Evolutionary conservation across 805 yeast species (phyloP).

Genomic region (Barnettozyma wickerhamii): DNA sequence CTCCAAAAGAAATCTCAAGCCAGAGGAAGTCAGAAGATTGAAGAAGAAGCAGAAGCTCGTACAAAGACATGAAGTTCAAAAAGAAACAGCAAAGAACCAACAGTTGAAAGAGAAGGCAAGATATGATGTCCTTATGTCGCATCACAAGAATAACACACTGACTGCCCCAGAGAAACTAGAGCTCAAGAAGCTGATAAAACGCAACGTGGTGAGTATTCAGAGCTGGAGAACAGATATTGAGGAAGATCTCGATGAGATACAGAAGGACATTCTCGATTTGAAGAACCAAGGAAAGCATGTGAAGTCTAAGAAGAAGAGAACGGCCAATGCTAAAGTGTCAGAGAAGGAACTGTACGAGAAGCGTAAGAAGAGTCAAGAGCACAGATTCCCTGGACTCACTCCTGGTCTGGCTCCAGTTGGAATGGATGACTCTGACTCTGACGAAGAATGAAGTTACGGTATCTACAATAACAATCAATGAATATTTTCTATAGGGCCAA

Average conservation of each 20-base stretch:
- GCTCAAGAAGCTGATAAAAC: slow-evolving; percentile 31
- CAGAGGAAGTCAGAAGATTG: slow-evolving; percentile 30
- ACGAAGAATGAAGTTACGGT: slow-evolving; percentile 17
- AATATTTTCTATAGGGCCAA: not conserved
- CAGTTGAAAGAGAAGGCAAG: slow-evolving; percentile 30
- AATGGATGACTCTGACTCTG: slow-evolving; percentile 48
- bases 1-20: slow-evolving; percentile 28
- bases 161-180: slow-evolving; percentile 31
- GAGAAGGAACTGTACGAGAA: slow-evolving; percentile 30
- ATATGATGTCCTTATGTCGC: slow-evolving; percentile 30
- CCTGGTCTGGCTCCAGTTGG: slow-evolving; percentile 88
- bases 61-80: slow-evolving; percentile 24
- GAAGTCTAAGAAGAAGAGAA: slow-evolving; percentile 25
- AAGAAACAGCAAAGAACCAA: slow-evolving; percentile 19
- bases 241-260: slow-evolving; percentile 40
- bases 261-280: slow-evolving; percentile 39
- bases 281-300: slow-evolving; percentile 30
- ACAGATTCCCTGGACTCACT: slow-evolving; percentile 55
- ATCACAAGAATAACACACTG: slow-evolving; percentile 27
- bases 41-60: slow-evolving; percentile 31
- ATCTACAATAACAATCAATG: not conserved
- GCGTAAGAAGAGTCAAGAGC: slow-evolving; percentile 23
- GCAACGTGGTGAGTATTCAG: slow-evolving; percentile 34
- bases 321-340: slow-evolving; percentile 20
- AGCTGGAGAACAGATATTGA: slow-evolving; percentile 39